phyloP scores from a whole-genome alignment of 2,329 filamentous ascomycete genomes.

The Ascosphaera acerosa region DNA sequence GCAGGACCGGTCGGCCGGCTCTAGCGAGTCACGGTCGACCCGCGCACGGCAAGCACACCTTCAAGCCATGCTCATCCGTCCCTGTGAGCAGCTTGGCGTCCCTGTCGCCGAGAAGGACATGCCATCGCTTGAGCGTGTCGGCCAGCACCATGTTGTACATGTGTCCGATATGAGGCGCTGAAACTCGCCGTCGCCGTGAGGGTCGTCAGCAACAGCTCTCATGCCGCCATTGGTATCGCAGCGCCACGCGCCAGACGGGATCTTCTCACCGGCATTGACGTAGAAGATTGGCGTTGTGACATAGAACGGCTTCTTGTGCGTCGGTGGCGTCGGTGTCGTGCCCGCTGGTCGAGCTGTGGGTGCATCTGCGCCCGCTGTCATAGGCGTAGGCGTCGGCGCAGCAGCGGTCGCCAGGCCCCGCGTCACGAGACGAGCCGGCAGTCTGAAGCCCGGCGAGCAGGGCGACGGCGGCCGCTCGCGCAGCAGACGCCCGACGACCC shows the following conservation, averaged over 20 bases:
- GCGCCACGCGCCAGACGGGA: background rate
- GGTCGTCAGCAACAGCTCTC: slow-evolving; percentile 2
- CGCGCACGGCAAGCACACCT: slow-evolving; percentile 22
- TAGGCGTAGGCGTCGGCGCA: no score
- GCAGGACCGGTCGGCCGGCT: background rate
- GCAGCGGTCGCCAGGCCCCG: no score
- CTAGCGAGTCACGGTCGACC: background rate
- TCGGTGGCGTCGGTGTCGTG: background rate
- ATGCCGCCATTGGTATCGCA: background rate
- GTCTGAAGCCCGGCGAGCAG: no score
- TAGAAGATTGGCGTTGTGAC: slow-evolving; percentile 96
- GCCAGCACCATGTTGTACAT: slow-evolving; percentile 78
- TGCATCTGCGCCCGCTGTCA: no score
- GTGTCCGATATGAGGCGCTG: slow-evolving; percentile 84
- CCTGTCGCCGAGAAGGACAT: slow-evolving; percentile 41
- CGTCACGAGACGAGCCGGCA: no score
- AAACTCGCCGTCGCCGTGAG: no score
- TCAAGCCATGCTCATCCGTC: slow-evolving; percentile 94
- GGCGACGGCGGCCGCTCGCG: no score
- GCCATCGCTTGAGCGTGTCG: slow-evolving; percentile 83
- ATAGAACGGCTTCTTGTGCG: slow-evolving; percentile 56
- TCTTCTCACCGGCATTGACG: slow-evolving; percentile 59
- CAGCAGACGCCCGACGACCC: no score
- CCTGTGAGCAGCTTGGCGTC: slow-evolving; percentile 59
- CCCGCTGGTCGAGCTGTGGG: slow-evolving; percentile 7